Base-by-base conservation (phyloP, 1,284 basidiomycete genomes). In the Puccinia polysora region DNA sequence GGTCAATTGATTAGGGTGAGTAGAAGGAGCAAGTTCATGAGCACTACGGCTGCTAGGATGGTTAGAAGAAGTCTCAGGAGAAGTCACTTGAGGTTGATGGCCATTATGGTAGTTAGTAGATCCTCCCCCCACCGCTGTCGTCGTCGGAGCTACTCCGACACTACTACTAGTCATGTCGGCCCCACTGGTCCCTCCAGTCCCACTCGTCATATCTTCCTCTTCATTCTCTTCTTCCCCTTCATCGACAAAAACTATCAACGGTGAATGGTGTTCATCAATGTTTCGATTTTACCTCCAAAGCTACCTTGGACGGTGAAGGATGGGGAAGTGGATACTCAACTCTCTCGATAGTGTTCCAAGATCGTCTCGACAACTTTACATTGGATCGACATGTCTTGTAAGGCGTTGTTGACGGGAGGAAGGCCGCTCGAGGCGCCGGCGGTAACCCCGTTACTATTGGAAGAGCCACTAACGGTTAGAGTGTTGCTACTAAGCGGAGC, bases 311-410 rank as follows among this genome's bases (percentile, higher is more conserved):
- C 30, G 4, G 4, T 30, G 15, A 4, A 36, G 20, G 10, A 32
- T n/a, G n/a, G 32, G 8, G 23, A 38, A 52, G 14, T 28, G 18
- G 34, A 3, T 2, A 67, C 49, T 55, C 34, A 56, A 69, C 58
- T 91, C 81, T 91, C 90, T 73, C 84, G 85, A 80, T 90, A 92
- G 79, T 91, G 89, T 76, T 87, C 86, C 75, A 93, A 81, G 76
- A 93, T 91, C 5, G 89, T 91, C 81, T 92, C 90, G 75, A 93
- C 85, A 20, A 89, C 89, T 88, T 90, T 86, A 80, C 87, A 87
- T 81, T 86, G 88, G 80, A 81, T 84, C 75, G 82, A 83, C 79
- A 86, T 84, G 76, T 88, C 86, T 58, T 84, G 83, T 76, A 87
- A 76, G 74, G 73, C 56, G 28, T 49, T 68, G 49, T 36, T 58